Conservation (phyloP, 2,329 filamentous ascomycete genomes). For the Penicillium crustosum region DNA sequence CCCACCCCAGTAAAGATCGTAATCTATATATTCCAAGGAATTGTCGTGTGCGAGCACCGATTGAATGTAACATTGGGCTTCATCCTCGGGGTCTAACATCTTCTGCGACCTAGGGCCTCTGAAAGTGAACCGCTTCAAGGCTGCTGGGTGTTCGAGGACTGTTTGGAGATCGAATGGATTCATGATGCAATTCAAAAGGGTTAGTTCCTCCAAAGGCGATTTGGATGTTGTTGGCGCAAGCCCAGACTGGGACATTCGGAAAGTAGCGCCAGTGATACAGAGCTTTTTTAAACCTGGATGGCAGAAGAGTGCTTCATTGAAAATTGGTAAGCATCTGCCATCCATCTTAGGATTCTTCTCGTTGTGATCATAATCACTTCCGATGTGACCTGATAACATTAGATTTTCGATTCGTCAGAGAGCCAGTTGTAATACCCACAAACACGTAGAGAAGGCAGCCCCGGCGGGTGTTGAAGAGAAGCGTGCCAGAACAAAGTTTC, state of each 20-base stretch:
- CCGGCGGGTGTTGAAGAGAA: neutral
- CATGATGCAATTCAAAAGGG: constrained; percentile 7
- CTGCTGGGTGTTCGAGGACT: neutral
- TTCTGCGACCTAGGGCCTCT: neutral
- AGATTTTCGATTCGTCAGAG: neutral
- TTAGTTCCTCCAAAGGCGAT: constrained; percentile 9
- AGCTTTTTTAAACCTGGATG: constrained; percentile 6
- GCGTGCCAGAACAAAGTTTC: constrained; percentile 1
- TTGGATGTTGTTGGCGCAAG: neutral
- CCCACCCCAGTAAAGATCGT: constrained; percentile 9
- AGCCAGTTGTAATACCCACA: neutral
- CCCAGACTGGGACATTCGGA: neutral
- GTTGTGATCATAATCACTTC: constrained; percentile 1
- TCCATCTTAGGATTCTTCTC: neutral
- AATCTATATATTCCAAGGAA: constrained; percentile 6
- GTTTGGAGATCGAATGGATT: neutral
- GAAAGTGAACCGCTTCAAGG: constrained; percentile 6
- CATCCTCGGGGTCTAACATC: too few relatives aligned
- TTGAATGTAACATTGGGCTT: neutral
- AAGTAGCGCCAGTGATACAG: constrained; percentile 5
- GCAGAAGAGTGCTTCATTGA: constrained; percentile 1
- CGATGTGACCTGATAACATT: constrained; percentile 8
- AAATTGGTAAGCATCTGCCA: neutral
- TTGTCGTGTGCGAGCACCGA: neutral
- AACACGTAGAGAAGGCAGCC: constrained; percentile 1